Conservation (phyloP, 345 rosid genomes). For the Eucalyptus pauciflora region DNA sequence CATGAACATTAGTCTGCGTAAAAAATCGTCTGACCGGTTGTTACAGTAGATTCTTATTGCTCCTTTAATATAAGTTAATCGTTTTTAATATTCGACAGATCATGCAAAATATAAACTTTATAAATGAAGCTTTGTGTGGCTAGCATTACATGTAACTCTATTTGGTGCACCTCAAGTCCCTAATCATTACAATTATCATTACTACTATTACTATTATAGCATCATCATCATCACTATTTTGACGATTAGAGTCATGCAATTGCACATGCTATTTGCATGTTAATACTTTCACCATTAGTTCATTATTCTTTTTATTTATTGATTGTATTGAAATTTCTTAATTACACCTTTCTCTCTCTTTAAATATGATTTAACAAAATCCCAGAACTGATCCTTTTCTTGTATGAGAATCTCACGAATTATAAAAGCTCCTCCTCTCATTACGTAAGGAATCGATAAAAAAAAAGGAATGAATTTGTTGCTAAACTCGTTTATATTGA, state of each 20-base stretch:
- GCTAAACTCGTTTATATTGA: not conserved
- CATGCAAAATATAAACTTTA: not conserved
- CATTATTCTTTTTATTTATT: not conserved
- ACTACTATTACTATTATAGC: not conserved
- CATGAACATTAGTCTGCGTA: not conserved
- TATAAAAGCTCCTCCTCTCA: accelerated
- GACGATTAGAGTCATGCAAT: not conserved
- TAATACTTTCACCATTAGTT: not conserved
- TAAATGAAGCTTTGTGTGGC: not conserved
- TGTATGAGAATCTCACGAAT: not conserved
- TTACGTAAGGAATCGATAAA: not conserved
- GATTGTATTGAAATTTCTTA: not conserved
- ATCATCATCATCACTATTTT: not conserved
- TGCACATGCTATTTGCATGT: not conserved
- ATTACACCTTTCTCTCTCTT: not conserved
- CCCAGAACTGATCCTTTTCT: not conserved
- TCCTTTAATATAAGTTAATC: not conserved
- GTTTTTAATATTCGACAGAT: not conserved
- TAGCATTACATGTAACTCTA: not conserved
- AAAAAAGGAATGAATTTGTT: not conserved
- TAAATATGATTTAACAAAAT: not conserved
- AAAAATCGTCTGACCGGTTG: not conserved
- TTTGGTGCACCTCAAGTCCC: not conserved
- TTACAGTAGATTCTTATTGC: not conserved
- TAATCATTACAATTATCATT: not conserved